Conservation (phyloP, 371 early-diverging fungal genomes). For the Entomophthora muscae region DNA sequence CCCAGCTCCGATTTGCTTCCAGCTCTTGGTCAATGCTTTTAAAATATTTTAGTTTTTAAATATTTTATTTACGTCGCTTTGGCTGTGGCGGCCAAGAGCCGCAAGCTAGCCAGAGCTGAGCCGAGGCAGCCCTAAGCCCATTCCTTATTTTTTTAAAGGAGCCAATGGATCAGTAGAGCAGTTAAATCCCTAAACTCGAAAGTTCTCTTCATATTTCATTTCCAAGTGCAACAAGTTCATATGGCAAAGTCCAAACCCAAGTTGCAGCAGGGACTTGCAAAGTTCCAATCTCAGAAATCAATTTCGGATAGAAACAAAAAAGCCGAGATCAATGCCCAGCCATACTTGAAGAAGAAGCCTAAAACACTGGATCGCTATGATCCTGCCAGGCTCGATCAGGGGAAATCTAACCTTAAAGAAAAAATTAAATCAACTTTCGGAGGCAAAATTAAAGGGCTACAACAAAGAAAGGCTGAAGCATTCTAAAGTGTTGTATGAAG, state of each 20-base stretch:
- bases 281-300: neutral
- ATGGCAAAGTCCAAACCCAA: slow-evolving; percentile 3
- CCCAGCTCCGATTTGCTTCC: no score
- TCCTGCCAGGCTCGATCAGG: neutral
- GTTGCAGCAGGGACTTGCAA: neutral
- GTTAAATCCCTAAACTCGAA: no score
- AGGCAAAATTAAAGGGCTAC: neutral
- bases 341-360: neutral
- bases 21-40: no score
- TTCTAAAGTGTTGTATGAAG: slow-evolving; percentile 2
- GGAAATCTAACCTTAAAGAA: neutral
- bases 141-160: no score
- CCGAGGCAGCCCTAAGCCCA: no score
- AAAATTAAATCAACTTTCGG: neutral
- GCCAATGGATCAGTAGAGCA: no score
- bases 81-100: no score
- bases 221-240: no score
- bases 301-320: neutral
- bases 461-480: slow-evolving; percentile 1
- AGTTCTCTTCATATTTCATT: no score
- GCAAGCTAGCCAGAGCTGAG: no score
- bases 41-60: no score
- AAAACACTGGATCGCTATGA: slow-evolving; percentile 1
- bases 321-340: neutral
- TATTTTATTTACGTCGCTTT: no score